Percentiles rank a stretch among this genome's conserved stretches.
Conservation (phyloP, 225 moss, liverwort and hornwort species). For the Sphagnum tenellum region DNA sequence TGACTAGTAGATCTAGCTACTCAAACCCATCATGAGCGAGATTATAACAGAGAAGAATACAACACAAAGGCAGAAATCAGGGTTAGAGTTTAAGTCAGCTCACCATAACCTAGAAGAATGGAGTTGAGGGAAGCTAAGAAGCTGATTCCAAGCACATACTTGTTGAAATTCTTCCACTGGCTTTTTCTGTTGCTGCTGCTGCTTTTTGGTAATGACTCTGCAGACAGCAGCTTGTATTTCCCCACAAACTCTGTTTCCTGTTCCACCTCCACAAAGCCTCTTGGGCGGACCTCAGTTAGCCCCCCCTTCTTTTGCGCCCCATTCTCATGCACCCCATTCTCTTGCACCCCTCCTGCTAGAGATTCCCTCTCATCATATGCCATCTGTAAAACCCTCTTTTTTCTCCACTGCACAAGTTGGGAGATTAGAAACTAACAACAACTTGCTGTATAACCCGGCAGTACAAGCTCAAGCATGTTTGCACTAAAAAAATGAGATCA, state of each 20-base stretch:
- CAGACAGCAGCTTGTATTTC: constrained; percentile 28
- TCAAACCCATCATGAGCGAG: no score
- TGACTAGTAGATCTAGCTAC: no score
- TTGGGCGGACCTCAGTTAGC: not conserved
- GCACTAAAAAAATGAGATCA: no score
- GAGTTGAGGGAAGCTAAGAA: constrained; percentile 83
- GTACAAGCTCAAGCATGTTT: no score
- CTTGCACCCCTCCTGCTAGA: not conserved
- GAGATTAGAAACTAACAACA: no score
- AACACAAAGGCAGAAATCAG: not conserved
- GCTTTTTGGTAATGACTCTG: constrained; percentile 3
- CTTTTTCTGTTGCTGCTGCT: constrained; percentile 9
- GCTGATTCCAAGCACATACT: constrained; percentile 63
- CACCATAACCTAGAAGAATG: constrained; percentile 73
- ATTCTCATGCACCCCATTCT: not conserved
- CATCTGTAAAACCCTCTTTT: not conserved
- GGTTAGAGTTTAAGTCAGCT: not conserved
- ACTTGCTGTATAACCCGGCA: no score
- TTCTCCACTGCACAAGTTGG: no score
- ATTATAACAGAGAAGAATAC: not conserved
- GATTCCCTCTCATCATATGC: constrained; percentile 5
- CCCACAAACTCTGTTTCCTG: constrained; percentile 17
- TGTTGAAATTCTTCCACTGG: constrained; percentile 31
- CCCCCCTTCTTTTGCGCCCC: not conserved
- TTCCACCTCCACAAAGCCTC: constrained; percentile 12